Evolutionary conservation across 2,329 filamentous ascomycete species (phyloP), one percentile per base, ranked within the genome.

Genomic region (Penicillium concentricum): DNA sequence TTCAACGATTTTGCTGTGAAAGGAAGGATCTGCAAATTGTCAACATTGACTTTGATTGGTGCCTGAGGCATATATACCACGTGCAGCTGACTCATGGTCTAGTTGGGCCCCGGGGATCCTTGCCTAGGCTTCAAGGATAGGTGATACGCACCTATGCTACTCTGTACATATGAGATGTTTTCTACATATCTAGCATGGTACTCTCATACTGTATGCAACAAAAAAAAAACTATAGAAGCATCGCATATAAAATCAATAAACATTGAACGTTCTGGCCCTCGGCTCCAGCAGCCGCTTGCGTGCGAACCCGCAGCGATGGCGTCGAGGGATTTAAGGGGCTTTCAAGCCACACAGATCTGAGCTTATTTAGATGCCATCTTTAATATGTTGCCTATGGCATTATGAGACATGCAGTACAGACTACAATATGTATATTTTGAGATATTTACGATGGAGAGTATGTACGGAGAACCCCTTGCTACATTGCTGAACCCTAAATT

Each of bases 281-380:
- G 34, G 32, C 32, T 5, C 30, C 22, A 35, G 6, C 28, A 26
- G 49, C 41, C 34, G 22, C 32, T 60, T 60, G 54, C 57, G 54
- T 60, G 57, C 57, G 26, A 53, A 57, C 22, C 48, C 57, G 12
- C 54, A 34, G 22, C 22, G 35, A 60, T 60, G 45, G 54, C 54
- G n/a, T 57, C 12, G 10, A 51, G 42, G 20, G 32, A 30, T 15
- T 35, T 22, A 3, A 8, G 20, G 22, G 15, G 20, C 28, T 44
- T 26, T 8, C 5, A 43, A 38, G 50, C 54, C 54, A 57, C 49
- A 55, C 18, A 41, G 18, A 48, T 35, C 26, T 18, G 43, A 54
- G 49, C 43, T 54, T 54, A 57, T 37, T 54, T 54, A 4, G 35
- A 34, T 45, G 24, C 24, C 34, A 7, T 22, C 5, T n/a, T 22